Evolutionary conservation across 2,329 filamentous ascomycete genomes (phyloP).

Genomic region (Mollisiaceae sp.): DNA sequence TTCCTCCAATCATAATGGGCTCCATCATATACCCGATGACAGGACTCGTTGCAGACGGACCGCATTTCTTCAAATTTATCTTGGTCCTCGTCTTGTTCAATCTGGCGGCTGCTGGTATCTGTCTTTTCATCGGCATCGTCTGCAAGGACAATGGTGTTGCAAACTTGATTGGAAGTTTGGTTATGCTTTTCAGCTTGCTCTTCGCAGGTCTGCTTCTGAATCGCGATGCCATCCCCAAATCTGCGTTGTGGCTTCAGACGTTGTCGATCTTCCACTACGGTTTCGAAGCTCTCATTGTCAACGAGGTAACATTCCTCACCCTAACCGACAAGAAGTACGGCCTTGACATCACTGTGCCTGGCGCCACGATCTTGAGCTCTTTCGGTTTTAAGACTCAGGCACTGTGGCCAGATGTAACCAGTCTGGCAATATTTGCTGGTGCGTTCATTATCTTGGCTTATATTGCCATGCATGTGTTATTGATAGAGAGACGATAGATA

Average conservation of each 20-base stretch:
- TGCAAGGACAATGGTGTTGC: constrained; percentile 92
- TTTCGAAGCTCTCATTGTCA: constrained; percentile 95
- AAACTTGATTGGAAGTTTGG: constrained; percentile 89
- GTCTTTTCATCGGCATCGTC: constrained; percentile 93
- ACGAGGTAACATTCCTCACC: constrained; percentile 89
- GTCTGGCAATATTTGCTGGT: constrained; percentile 80
- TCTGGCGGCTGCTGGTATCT: constrained; percentile 89
- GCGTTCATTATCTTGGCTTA: constrained; percentile 90
- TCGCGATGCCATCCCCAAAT: constrained; percentile 86
- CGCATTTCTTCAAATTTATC: constrained; percentile 90
- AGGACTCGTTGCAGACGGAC: constrained; percentile 79
- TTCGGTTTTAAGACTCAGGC: constrained; percentile 93
- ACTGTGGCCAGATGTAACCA: constrained; percentile 83
- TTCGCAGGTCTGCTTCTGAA: constrained; percentile 95
- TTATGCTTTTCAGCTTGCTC: constrained; percentile 96
- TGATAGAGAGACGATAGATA: constrained; percentile 81
- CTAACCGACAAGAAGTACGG: constrained; percentile 95
- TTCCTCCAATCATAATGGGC: constrained; percentile 94
- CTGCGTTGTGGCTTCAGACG: constrained; percentile 88
- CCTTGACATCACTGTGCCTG: constrained; percentile 93
- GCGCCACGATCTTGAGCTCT: constrained; percentile 88
- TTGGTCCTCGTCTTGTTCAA: constrained; percentile 95
- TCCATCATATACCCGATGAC: constrained; percentile 98
- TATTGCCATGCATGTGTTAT: constrained; percentile 86
- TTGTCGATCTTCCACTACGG: constrained; percentile 98